A percentile compares a stretch with the other conserved stretches of the same genome.
Evolutionary conservation across 306 rosid genomes (phyloP).

Genomic region (Casuarina equisetifolia): DNA sequence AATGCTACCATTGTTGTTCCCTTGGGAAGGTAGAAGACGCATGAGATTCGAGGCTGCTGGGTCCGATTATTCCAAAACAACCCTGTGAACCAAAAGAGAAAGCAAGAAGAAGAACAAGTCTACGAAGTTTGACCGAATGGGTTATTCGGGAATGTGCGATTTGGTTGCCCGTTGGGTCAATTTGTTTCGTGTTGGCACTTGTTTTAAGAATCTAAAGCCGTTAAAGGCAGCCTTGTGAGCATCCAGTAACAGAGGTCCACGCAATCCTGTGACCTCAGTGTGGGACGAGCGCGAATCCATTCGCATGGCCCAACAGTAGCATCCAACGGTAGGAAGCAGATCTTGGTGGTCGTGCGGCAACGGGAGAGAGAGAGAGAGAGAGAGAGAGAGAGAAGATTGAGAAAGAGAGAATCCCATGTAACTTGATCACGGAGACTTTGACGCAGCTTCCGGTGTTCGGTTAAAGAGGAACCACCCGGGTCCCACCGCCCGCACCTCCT

Average conservation of each 20-base stretch:
- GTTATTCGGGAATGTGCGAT: background rate
- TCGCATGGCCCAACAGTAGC: background rate
- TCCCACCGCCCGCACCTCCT: constrained; percentile 31
- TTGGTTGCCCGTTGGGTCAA: background rate
- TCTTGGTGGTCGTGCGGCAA: background rate
- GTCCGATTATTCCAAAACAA: background rate
- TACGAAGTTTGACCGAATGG: background rate
- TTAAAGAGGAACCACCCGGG: constrained; percentile 27
- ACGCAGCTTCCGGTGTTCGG: constrained; percentile 43
- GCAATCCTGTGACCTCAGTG: background rate
- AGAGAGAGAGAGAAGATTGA: background rate
- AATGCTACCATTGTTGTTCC: no score
- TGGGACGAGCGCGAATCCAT: background rate
- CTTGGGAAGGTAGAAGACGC: no score
- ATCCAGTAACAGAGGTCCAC: background rate
- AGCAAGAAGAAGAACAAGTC: background rate
- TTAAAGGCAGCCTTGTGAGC: background rate
- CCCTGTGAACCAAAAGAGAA: background rate
- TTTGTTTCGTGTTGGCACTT: background rate
- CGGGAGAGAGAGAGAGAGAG: background rate
- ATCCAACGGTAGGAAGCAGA: background rate
- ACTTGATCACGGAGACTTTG: constrained; percentile 26
- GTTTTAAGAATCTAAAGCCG: background rate
- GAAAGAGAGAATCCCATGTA: constrained; percentile 32
- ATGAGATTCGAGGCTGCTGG: no score